Percentiles rank a stretch among this genome's conserved stretches.
Conservation (phyloP, 2,329 filamentous ascomycete species). For the Fusarium anthophilum region DNA sequence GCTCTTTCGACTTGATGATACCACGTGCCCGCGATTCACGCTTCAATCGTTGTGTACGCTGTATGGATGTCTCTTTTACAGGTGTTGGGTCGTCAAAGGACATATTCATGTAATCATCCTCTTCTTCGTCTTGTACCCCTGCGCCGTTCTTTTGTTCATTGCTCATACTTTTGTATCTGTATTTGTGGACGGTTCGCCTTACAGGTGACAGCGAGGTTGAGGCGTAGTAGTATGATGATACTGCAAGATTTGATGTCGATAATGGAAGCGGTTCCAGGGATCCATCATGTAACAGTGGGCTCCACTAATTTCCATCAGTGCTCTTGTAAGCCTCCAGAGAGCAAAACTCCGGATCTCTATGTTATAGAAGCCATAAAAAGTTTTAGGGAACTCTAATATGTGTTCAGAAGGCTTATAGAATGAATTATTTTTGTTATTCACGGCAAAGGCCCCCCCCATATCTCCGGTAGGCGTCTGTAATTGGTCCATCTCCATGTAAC, state of each 20-base stretch:
- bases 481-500: background rate
- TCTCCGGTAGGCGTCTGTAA: background rate
- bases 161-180: slow-evolving; percentile 9
- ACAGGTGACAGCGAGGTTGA: background rate
- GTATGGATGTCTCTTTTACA: slow-evolving; percentile 63
- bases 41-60: slow-evolving; percentile 62
- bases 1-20: slow-evolving; percentile 80
- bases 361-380: background rate
- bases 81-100: slow-evolving; percentile 75
- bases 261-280: background rate
- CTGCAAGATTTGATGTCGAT: slow-evolving; percentile 1
- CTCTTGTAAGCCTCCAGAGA: background rate
- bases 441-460: background rate
- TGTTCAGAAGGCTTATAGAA: background rate
- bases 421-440: background rate
- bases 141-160: slow-evolving; percentile 15
- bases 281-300: background rate
- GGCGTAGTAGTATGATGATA: background rate
- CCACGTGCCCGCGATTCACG: slow-evolving; percentile 74
- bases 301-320: slow-evolving; percentile 21
- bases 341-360: background rate
- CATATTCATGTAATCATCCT: slow-evolving; percentile 99
- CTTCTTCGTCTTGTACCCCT: slow-evolving; percentile 65
- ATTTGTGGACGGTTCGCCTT: background rate
- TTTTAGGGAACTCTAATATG: background rate